A percentile compares a stretch with the other conserved stretches of the same genome.
Conservation (phyloP, 441 rosid species). For the Mallotus repandus region DNA sequence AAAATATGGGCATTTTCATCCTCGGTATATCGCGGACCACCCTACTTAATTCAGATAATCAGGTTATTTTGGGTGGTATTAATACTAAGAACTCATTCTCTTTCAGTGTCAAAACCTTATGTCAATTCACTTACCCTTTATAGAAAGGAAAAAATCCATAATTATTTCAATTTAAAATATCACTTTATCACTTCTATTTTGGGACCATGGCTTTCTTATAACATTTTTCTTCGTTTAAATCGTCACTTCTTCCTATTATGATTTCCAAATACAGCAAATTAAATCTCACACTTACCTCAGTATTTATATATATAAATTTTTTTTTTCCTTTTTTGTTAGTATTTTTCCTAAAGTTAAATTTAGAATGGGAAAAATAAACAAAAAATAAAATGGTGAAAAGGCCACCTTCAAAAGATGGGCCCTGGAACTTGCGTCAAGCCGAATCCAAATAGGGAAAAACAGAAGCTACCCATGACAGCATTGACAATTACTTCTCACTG, state of each 20-base stretch:
- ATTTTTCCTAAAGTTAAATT: background rate
- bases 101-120: background rate
- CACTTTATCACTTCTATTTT: background rate
- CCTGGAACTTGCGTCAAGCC: background rate
- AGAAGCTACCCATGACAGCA: background rate
- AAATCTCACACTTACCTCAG: background rate
- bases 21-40: no score
- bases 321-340: no score
- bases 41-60: background rate
- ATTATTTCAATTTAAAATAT: background rate
- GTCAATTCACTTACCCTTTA: background rate
- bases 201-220: background rate
- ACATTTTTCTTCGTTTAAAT: no score
- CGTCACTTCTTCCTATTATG: background rate
- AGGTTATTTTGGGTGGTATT: no score
- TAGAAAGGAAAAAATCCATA: no score
- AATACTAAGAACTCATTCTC: background rate
- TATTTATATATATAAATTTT: background rate
- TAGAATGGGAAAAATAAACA: background rate
- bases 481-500: constrained; percentile 11
- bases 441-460: constrained; percentile 4
- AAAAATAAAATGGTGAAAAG: background rate
- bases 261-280: background rate
- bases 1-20: no score
- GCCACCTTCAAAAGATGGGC: background rate